A percentile compares a stretch with the other conserved stretches of the same genome.
phyloP scores from a whole-genome alignment of 169 alveolate species.

The Pseudocohnilembus persalinus region DNA sequence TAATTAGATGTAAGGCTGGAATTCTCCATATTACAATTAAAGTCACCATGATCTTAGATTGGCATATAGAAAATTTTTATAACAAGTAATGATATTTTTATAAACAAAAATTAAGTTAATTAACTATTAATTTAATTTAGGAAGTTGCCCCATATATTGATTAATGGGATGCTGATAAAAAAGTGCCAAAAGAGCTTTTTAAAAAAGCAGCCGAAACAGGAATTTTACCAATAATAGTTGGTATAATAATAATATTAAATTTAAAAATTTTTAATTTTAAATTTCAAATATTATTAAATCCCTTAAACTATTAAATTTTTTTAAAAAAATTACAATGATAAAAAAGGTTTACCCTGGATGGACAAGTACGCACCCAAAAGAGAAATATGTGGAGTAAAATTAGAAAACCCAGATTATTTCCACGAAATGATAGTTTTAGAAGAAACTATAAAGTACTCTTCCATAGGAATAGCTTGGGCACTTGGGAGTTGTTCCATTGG shows the following conservation, averaged over 20 bases:
- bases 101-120: too few species aligned
- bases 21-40: background rate
- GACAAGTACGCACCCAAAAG: background rate
- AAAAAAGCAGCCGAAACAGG: background rate
- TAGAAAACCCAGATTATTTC: slow-evolving; percentile 28
- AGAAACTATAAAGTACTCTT: slow-evolving; percentile 38
- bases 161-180: background rate
- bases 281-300: too few species aligned
- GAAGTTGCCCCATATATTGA: background rate
- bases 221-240: background rate
- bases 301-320: too few species aligned
- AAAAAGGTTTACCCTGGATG: background rate
- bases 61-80: background rate
- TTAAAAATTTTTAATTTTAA: too few species aligned
- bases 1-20: background rate
- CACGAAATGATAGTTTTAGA: slow-evolving; percentile 54
- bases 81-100: background rate
- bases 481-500: slow-evolving; percentile 47
- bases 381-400: background rate
- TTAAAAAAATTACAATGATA: too few species aligned
- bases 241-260: background rate
- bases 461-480: slow-evolving; percentile 48
- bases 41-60: background rate
- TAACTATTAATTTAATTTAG: background rate
- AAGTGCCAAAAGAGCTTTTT: background rate